Base-by-base conservation (phyloP, 768 basidiomycete genomes). In the Termitomyces sp. region DNA sequence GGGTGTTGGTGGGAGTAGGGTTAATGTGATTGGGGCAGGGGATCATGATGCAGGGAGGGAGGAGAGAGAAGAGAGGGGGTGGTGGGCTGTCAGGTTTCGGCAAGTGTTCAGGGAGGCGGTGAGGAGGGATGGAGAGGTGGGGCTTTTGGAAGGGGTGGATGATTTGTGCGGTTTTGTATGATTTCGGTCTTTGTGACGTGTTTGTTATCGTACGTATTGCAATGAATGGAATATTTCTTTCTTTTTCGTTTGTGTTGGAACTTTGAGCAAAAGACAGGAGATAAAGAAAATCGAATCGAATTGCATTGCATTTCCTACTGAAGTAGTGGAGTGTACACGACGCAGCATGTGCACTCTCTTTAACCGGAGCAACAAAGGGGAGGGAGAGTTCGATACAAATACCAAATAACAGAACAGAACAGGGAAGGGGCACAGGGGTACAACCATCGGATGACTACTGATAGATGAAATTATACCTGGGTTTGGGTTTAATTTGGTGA, bases 381-480 rank as follows among this genome's bases (percentile, higher is more conserved):
- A 18, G 22, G n/a, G n/a, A n/a, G n/a, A n/a, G n/a, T n/a, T n/a
- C n/a, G n/a, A n/a, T n/a, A n/a, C n/a, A n/a, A n/a, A n/a, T n/a
- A n/a, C n/a, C n/a, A 18, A 25, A 18, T 11, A n/a, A n/a, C n/a
- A n/a, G 25, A 16, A 23, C 3, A 9, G 25, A 22, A n/a, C 25
- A 32, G 15, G 31, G 43, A 47, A n/a, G 22, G 27, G 38, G 11
- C n/a, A 53, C n/a, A 43, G 42, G 36, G n/a, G n/a, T n/a, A n/a
- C n/a, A n/a, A n/a, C n/a, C n/a, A n/a, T n/a, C 11, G 40, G 11
- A 11, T 13, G 7, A 12, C 43, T 60, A 89, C 68, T 88, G 89
- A 69, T 89, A 88, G 51, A 89, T 88, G 67, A 89, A 91, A 70
- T 89, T 87, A 74, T 88, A 88, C 66, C 87, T 86, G 1, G 22